Evolutionary conservation across 139 green algal species (phyloP), one percentile per base, ranked within the genome.

Genomic region (Penium margaritaceum): DNA sequence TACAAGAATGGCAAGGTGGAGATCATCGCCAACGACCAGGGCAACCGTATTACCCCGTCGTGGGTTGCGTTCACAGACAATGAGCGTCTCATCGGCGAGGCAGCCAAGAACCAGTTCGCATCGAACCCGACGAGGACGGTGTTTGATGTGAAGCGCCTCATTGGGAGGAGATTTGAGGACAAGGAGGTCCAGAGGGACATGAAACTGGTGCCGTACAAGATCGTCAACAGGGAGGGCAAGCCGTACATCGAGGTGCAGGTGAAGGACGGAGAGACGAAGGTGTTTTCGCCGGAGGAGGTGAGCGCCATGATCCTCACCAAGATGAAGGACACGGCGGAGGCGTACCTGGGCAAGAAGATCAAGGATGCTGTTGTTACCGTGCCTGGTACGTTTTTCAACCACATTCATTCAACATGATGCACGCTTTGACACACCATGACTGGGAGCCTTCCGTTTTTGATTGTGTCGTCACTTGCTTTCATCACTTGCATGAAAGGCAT

Each of bases 1-100:
- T 99, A 96, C 85, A 97, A 97, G 81, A 97, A 96, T 76, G 92
- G 94, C 0, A 83, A 86, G 1, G 94, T 99, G 44, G 94, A 99
- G 81, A 99, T 98, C 78, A 96, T 99, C 65, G 94, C 93, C 58
- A 99, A 97, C 82, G 93, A 98, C 66, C 91, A 95, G 80, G 93
- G 95, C 64, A 98, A 98, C 88, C 85, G 95, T 24, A 98, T 99
- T 81, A 98, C 93, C 2, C 95, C 95, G 12, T 97, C 93, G 0
- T 98, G 97, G 72, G 94, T 99, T 6, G 95, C 95, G 0, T 99
- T 98, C 87, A 97, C 93, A n/a, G 95, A 98, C 85, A 84, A n/a
- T n/a, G 95, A 99, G 87, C 88, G 94, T 21, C 80, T 99, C 34
- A 96, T 99, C 65, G 95, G 95, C 38, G 95, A 99, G 67, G 78